Conservation (phyloP, 768 basidiomycete genomes). For the Auricularia sp. region DNA sequence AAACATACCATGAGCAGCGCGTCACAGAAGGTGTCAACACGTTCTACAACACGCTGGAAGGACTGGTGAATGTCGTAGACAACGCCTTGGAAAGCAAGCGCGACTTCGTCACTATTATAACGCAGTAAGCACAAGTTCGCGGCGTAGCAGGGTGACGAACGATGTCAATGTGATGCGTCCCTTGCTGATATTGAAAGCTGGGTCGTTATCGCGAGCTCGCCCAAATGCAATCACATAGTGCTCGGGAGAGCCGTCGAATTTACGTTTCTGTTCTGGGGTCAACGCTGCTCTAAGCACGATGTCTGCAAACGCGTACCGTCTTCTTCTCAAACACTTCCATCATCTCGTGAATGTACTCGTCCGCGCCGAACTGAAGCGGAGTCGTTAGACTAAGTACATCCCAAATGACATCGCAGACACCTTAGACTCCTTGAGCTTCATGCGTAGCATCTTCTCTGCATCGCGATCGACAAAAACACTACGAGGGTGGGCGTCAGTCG, state of each 20-base stretch:
- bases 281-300: background rate
- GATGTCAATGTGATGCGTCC: background rate
- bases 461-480: constrained; percentile 1
- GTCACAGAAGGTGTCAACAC: background rate
- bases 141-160: background rate
- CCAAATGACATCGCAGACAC: background rate
- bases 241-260: constrained; percentile 4
- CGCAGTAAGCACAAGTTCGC: no score
- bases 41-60: background rate
- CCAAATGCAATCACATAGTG: constrained; percentile 5
- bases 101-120: background rate
- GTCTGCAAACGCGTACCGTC: background rate
- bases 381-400: no score
- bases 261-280: background rate
- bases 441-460: background rate
- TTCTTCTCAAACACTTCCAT: constrained; percentile 5
- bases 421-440: constrained; percentile 1
- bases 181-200: constrained; percentile 1
- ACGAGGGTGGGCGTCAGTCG: no score
- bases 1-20: background rate
- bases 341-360: constrained; percentile 4
- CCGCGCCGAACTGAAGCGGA: background rate
- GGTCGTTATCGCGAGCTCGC: constrained; percentile 5
- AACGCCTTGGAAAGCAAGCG: background rate
- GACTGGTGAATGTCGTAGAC: background rate